Evolutionary conservation across 495 filamentous ascomycete species (phyloP).

Genomic region (Acidiella bohemica): DNA sequence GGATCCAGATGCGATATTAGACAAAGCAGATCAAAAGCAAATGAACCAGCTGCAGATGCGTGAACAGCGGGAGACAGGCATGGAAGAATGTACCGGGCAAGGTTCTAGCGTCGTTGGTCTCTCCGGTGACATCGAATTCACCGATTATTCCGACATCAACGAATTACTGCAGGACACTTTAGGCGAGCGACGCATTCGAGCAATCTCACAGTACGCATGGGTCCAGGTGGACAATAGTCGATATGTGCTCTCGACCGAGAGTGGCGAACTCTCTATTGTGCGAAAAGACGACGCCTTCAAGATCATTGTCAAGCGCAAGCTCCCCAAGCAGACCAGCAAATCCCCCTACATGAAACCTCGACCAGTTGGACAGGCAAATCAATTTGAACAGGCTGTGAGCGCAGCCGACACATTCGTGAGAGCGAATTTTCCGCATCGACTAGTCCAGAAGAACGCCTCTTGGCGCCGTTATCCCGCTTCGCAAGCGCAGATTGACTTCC

Average conservation of each 20-base stretch:
- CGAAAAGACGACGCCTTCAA: background rate
- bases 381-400: conserved; percentile 59
- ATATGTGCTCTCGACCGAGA: conserved; percentile 49
- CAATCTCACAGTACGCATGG: conserved; percentile 63
- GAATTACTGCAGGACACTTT: conserved; percentile 77
- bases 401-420: conserved; percentile 70
- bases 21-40: conserved; percentile 42
- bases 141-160: conserved; percentile 76
- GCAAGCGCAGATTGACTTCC: conserved; percentile 50
- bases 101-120: background rate
- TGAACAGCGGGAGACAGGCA: conserved; percentile 23
- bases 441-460: conserved; percentile 42
- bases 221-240: conserved; percentile 52
- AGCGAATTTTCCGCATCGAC: conserved; percentile 42
- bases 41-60: conserved; percentile 41
- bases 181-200: conserved; percentile 62
- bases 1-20: conserved; percentile 67
- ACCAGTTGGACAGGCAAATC: conserved; percentile 42
- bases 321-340: conserved; percentile 19
- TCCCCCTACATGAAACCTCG: conserved; percentile 53
- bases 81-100: conserved; percentile 3
- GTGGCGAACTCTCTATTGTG: conserved; percentile 39
- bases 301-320: background rate
- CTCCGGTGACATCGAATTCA: conserved; percentile 47
- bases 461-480: conserved; percentile 63